Evolutionary conservation across 2,329 filamentous ascomycete species (phyloP), one percentile per base, ranked within the genome.

Genomic region (Coniochaeta sp.): DNA sequence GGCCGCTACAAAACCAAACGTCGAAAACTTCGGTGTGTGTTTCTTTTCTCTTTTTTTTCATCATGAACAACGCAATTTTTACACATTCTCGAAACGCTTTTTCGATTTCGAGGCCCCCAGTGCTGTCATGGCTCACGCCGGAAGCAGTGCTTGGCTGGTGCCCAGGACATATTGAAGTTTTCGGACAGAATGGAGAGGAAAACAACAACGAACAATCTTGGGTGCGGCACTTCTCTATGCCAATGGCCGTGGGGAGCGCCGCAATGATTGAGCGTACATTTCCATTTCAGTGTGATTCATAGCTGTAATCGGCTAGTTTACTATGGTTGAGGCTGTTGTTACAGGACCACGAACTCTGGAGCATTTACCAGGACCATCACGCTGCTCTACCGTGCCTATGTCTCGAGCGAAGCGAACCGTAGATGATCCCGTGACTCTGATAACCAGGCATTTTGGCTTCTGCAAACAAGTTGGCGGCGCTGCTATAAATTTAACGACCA

Each of bases 251-350:
- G 76, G 71, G 73, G 71, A 73, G 75, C 77, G 76, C 71, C 77
- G 77, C 77, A 79, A 79, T 79, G 77, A 79, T 78, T 77, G 76
- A 74, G 69, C 77, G 74, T 74, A 79, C 77, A 79, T 76, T 60
- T 47, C 43, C 77, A 79, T 76, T 60, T 47, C 43, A 47, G 31
- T 40, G 36, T n/a, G 16, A n/a, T 40, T 40, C 4, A 14, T 14
- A 44, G 58, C 28, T 34, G 17, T 8, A 19, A 17, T 11, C 16
- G n/a, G 17, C 3, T n/a, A 17, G 3, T 17, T 40, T n/a, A 17
- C 4, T 5, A 6, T 12, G 16, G 34, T 4, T 38, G 11, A 6
- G 34, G 38, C 38, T 40, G 16, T 7, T 40, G 38, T 7, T n/a
- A 4, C 38, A 40, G 17, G 38, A 40, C 9, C 38, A 40, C 6